Percentiles rank a stretch among this genome's conserved stretches.
Conservation (phyloP, 2,329 filamentous ascomycete species). For the Cadophora malorum region DNA sequence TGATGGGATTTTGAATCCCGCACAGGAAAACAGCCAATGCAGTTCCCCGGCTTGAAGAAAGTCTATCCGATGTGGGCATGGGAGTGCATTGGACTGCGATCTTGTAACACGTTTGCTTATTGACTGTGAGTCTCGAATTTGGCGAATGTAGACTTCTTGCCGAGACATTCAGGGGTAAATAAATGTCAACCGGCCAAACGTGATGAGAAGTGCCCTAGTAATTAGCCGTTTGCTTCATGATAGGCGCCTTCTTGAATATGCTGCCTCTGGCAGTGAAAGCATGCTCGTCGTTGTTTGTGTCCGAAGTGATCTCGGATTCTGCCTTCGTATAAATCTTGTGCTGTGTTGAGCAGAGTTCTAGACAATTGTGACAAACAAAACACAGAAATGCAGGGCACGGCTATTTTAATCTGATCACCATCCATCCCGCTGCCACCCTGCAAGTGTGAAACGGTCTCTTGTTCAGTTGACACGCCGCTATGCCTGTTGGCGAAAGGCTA, state of each 20-base stretch:
- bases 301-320: too few relatives aligned
- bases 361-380: neutral
- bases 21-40: too few relatives aligned
- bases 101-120: neutral
- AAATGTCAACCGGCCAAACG: neutral
- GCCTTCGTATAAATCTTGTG: neutral
- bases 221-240: neutral
- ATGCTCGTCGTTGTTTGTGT: neutral
- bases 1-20: too few relatives aligned
- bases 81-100: neutral
- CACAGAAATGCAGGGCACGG: neutral
- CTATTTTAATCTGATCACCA: slow-evolving; percentile 4
- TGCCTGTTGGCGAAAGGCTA: neutral
- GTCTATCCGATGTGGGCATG: neutral
- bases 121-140: neutral
- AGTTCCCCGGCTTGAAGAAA: neutral
- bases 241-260: neutral
- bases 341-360: neutral
- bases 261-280: neutral
- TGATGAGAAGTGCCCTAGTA: neutral
- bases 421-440: slow-evolving; percentile 13
- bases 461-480: neutral
- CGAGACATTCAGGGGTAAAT: slow-evolving; percentile 13
- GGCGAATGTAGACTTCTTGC: neutral
- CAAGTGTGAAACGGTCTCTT: neutral